Percentiles rank a stretch among this genome's conserved stretches.
Evolutionary conservation across 2,329 filamentous ascomycete genomes (phyloP).

Genomic region (Cytospora piceicola): DNA sequence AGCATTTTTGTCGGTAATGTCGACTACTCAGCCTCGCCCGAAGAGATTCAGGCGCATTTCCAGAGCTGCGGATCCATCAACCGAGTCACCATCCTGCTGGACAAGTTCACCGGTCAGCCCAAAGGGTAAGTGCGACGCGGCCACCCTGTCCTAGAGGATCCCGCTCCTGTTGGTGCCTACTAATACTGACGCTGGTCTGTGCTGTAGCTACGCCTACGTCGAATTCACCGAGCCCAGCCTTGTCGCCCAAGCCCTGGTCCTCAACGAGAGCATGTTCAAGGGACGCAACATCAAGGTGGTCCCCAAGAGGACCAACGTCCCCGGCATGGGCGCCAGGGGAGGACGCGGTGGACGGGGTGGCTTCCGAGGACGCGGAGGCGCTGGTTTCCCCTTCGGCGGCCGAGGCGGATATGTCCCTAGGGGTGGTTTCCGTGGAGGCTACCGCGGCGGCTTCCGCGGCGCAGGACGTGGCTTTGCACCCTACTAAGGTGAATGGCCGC

Average conservation of each 20-base stretch:
- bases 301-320: constrained; percentile 95
- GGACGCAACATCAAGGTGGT: constrained; percentile 92
- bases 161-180: not conserved
- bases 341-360: constrained; percentile 66
- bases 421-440: constrained; percentile 62
- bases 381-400: constrained; percentile 43
- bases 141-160: constrained; percentile 2
- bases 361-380: constrained; percentile 53
- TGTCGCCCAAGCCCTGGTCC: constrained; percentile 59
- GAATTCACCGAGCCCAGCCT: constrained; percentile 42
- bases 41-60: constrained; percentile 98
- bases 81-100: constrained; percentile 92
- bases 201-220: constrained; percentile 89
- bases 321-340: constrained; percentile 86
- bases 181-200: constrained; percentile 23
- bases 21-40: constrained; percentile 94
- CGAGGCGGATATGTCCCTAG: constrained; percentile 58
- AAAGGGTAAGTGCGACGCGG: constrained; percentile 73
- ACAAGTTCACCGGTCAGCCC: constrained; percentile 99
- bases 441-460: constrained; percentile 61
- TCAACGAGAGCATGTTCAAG: constrained; percentile 96
- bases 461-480: constrained; percentile 65
- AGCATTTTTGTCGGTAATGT: constrained; percentile 99
- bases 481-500: constrained; percentile 52
- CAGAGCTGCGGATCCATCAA: constrained; percentile 98